phyloP scores from a whole-genome alignment of 2,329 filamentous ascomycete genomes.

The Microcyclospora pomicola region DNA sequence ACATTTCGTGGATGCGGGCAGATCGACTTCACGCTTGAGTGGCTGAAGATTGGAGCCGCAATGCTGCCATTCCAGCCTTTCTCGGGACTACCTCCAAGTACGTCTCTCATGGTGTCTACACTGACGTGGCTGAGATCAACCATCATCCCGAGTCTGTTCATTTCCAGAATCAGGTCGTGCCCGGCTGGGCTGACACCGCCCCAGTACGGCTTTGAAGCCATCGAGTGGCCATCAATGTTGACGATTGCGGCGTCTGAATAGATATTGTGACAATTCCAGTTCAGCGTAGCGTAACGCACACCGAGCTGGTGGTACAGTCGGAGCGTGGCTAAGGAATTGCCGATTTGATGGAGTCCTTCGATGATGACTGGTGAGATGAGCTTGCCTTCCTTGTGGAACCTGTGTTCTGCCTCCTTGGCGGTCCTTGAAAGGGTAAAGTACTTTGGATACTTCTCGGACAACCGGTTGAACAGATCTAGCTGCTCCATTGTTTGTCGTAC shows the following conservation, averaged over 20 bases:
- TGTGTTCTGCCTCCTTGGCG: conserved; percentile 46
- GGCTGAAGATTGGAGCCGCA: conserved; percentile 79
- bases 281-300: conserved; percentile 76
- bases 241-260: conserved; percentile 76
- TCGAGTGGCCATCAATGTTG: conserved; percentile 29
- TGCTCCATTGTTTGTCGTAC: conserved; percentile 58
- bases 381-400: conserved; percentile 29
- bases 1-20: conserved; percentile 88
- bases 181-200: conserved; percentile 61
- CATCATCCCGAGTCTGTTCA: conserved; percentile 93
- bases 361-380: conserved; percentile 69
- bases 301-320: conserved; percentile 64
- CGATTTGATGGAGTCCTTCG: conserved; percentile 87
- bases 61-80: conserved; percentile 54
- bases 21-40: conserved; percentile 66
- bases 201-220: conserved; percentile 44
- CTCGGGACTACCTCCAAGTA: conserved; percentile 42
- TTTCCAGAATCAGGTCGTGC: conserved; percentile 59
- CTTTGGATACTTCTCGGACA: conserved; percentile 49
- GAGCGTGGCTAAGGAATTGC: conserved; percentile 64
- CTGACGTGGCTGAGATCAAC: conserved; percentile 74
- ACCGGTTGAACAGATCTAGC: conserved; percentile 56
- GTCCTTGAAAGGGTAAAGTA: conserved; percentile 53
- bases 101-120: conserved; percentile 72
- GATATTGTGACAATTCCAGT: conserved; percentile 84